Conservation (phyloP, 495 filamentous ascomycete species). For the Amniculicola lignicola region DNA sequence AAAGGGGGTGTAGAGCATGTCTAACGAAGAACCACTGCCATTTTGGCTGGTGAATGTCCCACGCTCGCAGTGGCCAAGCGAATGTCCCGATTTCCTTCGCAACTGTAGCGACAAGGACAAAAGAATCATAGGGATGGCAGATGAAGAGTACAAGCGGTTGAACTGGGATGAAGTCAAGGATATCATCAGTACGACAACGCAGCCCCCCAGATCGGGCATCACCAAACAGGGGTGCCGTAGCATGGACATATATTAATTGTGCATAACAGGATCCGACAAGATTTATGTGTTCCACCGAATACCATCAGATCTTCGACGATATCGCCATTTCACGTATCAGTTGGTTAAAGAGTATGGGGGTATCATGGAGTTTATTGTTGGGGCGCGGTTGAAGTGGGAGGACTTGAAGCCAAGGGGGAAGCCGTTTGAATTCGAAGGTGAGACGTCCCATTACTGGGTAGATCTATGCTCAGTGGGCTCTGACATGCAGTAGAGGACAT, state of each 20-base stretch:
- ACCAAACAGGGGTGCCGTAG: background rate
- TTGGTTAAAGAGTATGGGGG: conserved; percentile 65
- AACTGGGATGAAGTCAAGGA: conserved; percentile 62
- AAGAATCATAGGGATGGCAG: conserved; percentile 62
- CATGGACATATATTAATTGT: background rate
- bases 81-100: conserved; percentile 68
- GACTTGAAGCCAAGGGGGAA: conserved; percentile 47
- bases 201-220: background rate
- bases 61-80: conserved; percentile 52
- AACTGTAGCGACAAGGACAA: conserved; percentile 55
- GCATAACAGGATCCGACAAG: conserved; percentile 51
- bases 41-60: conserved; percentile 84
- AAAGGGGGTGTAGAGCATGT: conserved; percentile 23
- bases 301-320: conserved; percentile 70
- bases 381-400: conserved; percentile 63
- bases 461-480: background rate
- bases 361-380: conserved; percentile 69
- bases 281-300: conserved; percentile 70
- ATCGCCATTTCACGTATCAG: conserved; percentile 61
- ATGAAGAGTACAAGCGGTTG: conserved; percentile 55
- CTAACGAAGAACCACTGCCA: conserved; percentile 43
- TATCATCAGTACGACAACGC: conserved; percentile 50
- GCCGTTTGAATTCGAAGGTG: conserved; percentile 54
- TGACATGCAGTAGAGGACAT: conserved; percentile 56
- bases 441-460: background rate